Conservation (phyloP, 192 early-diverging fungal genomes). For the Coemansia sp. region DNA sequence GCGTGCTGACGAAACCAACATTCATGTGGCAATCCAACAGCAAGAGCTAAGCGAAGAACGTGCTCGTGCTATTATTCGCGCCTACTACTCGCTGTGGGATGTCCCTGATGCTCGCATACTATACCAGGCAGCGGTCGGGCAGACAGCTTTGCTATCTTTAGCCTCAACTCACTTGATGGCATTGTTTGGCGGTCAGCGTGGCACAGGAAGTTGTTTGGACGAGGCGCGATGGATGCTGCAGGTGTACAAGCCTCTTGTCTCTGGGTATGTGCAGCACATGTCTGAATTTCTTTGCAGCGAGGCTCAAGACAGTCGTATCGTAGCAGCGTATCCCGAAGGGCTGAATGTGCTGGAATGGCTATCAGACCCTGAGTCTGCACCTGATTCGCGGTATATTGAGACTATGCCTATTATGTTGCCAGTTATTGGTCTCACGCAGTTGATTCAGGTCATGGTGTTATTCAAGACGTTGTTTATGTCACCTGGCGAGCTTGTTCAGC, state of each 20-base stretch:
- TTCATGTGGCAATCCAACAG: constrained; percentile 14
- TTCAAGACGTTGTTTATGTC: constrained; percentile 62
- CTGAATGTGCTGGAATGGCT: constrained; percentile 83
- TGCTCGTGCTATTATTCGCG: constrained; percentile 15
- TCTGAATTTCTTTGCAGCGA: constrained; percentile 62
- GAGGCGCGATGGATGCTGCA: constrained; percentile 73
- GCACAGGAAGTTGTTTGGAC: constrained; percentile 76
- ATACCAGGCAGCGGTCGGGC: not conserved
- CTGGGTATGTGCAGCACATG: constrained; percentile 71
- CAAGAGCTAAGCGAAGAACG: constrained; percentile 5
- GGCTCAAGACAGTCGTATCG: constrained; percentile 55
- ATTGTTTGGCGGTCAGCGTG: constrained; percentile 94
- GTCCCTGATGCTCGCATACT: not conserved
- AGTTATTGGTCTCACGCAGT: constrained; percentile 84
- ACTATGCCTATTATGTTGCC: constrained; percentile 75
- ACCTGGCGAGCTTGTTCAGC: constrained; percentile 39
- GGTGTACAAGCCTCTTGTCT: constrained; percentile 72
- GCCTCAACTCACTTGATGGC: constrained; percentile 64
- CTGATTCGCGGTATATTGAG: constrained; percentile 69
- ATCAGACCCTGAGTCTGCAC: constrained; percentile 61
- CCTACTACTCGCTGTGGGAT: constrained; percentile 26
- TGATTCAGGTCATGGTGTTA: constrained; percentile 75
- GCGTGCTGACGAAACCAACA: not conserved
- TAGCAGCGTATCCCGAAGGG: constrained; percentile 62
- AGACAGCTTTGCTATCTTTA: constrained; percentile 28